These are phyloP conservation scores for Arthrinium puccinioides DNA, from an alignment of 2,329 filamentous ascomycete species.

Conservation along the genomic window DNA sequence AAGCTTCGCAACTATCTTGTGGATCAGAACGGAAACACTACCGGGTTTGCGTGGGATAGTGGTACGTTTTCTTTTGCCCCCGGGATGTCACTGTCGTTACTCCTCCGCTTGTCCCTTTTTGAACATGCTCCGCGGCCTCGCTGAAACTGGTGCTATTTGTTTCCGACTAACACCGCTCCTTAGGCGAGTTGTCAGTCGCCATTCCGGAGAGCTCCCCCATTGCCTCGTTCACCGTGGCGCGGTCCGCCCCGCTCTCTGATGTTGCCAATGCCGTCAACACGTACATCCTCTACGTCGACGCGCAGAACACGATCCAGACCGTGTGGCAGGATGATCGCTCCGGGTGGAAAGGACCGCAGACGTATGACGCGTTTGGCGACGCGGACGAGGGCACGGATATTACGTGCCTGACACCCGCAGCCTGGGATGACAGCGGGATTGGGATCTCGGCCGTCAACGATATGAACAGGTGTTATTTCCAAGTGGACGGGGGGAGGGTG, in stretches of 20 bases:
- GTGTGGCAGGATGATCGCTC: constrained; percentile 14
- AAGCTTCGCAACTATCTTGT: constrained; percentile 11
- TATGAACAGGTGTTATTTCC: constrained; percentile 15
- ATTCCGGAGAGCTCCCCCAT: constrained; percentile 11
- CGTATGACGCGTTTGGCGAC: constrained; percentile 9
- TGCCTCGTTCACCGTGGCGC: constrained; percentile 13
- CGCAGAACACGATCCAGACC: constrained; percentile 10
- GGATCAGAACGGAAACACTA: constrained; percentile 7
- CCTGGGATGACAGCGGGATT: constrained; percentile 4
- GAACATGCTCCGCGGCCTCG: too few relatives aligned
- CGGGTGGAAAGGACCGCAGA: constrained; percentile 13
- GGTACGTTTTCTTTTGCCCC: constrained; percentile 8
- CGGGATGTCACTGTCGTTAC: too few relatives aligned
- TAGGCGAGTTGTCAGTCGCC: too few relatives aligned
- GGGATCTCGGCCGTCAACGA: constrained; percentile 10
- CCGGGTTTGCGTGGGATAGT: constrained; percentile 10
- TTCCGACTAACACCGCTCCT: too few relatives aligned
- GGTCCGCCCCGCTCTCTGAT: too few relatives aligned
- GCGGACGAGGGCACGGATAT: constrained; percentile 11
- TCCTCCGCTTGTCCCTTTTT: too few relatives aligned
- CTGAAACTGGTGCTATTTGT: too few relatives aligned
- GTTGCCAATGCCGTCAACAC: too few relatives aligned
- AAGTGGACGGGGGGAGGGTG: constrained; percentile 6
- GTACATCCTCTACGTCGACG: constrained; percentile 15
- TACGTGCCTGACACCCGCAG: constrained; percentile 10